These are phyloP conservation scores for Colletotrichum magnum DNA, from an alignment of 2,329 filamentous ascomycete species.

Conservation along the genomic window DNA sequence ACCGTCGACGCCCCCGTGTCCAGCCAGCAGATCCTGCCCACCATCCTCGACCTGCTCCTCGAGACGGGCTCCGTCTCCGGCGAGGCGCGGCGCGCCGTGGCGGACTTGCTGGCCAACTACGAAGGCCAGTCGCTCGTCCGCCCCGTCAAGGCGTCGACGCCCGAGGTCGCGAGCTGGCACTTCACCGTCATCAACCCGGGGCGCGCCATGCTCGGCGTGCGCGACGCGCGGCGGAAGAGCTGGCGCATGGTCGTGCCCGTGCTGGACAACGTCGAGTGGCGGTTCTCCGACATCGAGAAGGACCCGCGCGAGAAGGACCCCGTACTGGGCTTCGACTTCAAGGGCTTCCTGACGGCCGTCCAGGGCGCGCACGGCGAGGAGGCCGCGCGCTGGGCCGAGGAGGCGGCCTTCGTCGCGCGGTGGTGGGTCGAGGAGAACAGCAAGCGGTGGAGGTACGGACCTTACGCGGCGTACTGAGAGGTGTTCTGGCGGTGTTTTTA, in stretches of 20 bases:
- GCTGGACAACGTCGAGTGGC: constrained; percentile 41
- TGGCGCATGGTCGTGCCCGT: constrained; percentile 43
- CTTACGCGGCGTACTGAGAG: constrained; percentile 19
- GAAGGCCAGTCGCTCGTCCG: constrained; percentile 63
- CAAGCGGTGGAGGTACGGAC: constrained; percentile 29
- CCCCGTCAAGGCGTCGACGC: constrained; percentile 51
- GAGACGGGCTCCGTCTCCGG: constrained; percentile 55
- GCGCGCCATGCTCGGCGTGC: constrained; percentile 41
- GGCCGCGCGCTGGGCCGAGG: constrained; percentile 41
- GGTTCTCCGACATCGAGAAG: constrained; percentile 39
- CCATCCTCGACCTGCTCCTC: constrained; percentile 59
- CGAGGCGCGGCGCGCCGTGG: constrained; percentile 50
- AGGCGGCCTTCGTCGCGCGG: constrained; percentile 42
- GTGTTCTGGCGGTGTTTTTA: too few relatives aligned
- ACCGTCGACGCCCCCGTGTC: constrained; percentile 56
- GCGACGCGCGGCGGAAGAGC: constrained; percentile 37
- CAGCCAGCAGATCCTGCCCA: constrained; percentile 59
- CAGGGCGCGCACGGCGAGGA: constrained; percentile 29
- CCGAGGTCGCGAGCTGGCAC: constrained; percentile 59
- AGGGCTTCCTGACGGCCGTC: constrained; percentile 32
- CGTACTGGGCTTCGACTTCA: constrained; percentile 35
- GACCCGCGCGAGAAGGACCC: constrained; percentile 38
- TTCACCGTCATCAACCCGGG: constrained; percentile 66
- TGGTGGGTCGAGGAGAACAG: constrained; percentile 43
- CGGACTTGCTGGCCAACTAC: constrained; percentile 58